Base-by-base conservation (phyloP, 257 asterid genomes). In the Nicotiana undulata region DNA sequence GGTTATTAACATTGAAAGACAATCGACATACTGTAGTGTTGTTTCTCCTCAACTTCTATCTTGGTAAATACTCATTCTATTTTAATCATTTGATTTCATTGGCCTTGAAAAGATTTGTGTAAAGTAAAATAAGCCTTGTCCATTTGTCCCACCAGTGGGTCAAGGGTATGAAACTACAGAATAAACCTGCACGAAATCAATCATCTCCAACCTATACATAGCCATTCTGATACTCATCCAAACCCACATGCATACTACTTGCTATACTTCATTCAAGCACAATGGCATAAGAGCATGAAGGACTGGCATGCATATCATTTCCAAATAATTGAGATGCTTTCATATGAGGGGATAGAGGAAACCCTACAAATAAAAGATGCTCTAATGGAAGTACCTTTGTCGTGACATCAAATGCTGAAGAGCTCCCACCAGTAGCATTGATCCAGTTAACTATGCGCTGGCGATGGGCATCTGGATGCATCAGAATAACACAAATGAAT, bases 331-430 rank as follows among this genome's bases (percentile, higher is more conserved):
- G 55, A 55, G 24, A 55, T 55, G 61, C 61, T 55, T 18, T 15
- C 58, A 55, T 55, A 55, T 55, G 61, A 55, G 61, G 7, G 76
- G 24, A 72, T 15, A 24, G 6, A 6, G 34, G 15, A 24, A 72
- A 51, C 4, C 31, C 78, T 72, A 24, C 13, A 24, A 72, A 72
- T 53, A 72, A 46, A 46, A 72, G 22, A 72, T 46, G 15, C 55
- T 12, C 20, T 46, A 46, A 72, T 18, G 24, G 40, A 13, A 77
- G 56, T 72, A 86, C 93, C 88, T 90, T 89, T 52, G 93, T 90
- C 5, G 91, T 90, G 84, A 90, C 93, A 80, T 90, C 93, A 83
- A 90, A 90, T 60, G 93, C 93, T 15, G 90, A 87, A 61, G 93
- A 87, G 65, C 88, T 85, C 49, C 93, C 91, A 49, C 87, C 88